phyloP scores from a whole-genome alignment of 2,329 filamentous ascomycete genomes.

The Tolypocladium ophioglossoides region DNA sequence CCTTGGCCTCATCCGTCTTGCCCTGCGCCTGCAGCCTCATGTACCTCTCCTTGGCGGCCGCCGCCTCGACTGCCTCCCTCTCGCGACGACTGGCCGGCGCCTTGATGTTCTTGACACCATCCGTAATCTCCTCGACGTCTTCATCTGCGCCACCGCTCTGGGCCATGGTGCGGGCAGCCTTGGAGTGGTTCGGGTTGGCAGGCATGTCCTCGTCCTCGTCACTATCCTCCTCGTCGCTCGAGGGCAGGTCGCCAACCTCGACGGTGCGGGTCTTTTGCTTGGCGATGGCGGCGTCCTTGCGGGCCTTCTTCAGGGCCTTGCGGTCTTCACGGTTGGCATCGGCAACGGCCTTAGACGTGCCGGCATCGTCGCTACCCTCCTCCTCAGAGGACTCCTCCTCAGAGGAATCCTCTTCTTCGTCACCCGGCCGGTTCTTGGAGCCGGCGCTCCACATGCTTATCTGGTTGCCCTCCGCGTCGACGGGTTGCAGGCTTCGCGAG shows the following conservation, averaged over 20 bases:
- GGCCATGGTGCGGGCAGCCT: constrained; percentile 54
- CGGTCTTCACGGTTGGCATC: constrained; percentile 72
- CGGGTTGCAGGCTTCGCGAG: constrained; percentile 78
- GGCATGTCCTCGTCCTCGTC: constrained; percentile 55
- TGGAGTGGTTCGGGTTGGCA: constrained; percentile 86
- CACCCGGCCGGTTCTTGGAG: constrained; percentile 28
- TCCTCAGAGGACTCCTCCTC: constrained; percentile 28
- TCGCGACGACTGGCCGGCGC: constrained; percentile 40
- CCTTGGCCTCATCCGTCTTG: constrained; percentile 92
- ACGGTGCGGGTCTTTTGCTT: constrained; percentile 60
- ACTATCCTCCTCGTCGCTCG: constrained; percentile 55
- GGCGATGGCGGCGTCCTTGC: constrained; percentile 80
- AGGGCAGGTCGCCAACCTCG: constrained; percentile 77
- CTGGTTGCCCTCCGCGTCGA: constrained; percentile 82
- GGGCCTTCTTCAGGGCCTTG: constrained; percentile 76
- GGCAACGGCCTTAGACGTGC: constrained; percentile 28
- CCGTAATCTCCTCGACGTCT: constrained; percentile 37
- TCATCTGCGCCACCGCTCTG: constrained; percentile 13
- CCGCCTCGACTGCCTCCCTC: constrained; percentile 71
- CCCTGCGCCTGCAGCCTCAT: constrained; percentile 86
- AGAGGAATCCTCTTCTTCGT: constrained; percentile 40
- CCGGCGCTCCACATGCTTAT: constrained; percentile 77
- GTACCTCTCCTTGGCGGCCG: constrained; percentile 81
- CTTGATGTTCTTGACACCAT: constrained; percentile 44
- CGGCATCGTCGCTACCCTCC: constrained; percentile 37